These are phyloP conservation scores for Ceratocystis cacaofunesta DNA, from an alignment of 2,329 filamentous ascomycete genomes.

Conservation along the genomic window DNA sequence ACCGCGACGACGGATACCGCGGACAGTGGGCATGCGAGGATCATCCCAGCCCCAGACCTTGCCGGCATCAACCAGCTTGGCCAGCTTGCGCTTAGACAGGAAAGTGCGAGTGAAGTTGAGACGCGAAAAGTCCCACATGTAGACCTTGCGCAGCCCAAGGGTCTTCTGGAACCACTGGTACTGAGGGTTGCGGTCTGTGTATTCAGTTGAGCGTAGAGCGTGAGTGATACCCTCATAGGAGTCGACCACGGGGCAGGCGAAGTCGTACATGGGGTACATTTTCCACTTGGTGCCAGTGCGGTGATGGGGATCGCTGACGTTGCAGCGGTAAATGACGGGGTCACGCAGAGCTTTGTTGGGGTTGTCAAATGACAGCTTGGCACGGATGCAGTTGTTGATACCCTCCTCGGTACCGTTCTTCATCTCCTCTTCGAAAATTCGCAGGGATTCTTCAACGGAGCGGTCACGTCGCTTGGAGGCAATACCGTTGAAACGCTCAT, in stretches of 20 bases:
- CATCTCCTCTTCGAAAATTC: constrained; percentile 85
- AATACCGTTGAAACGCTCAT: constrained; percentile 71
- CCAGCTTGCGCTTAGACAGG: constrained; percentile 73
- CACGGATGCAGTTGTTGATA: constrained; percentile 75
- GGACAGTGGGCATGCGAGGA: constrained; percentile 71
- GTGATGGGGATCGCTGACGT: constrained; percentile 52
- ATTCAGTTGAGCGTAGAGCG: constrained; percentile 70
- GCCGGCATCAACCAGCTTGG: constrained; percentile 63
- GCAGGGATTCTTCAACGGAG: constrained; percentile 66
- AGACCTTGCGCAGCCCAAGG: constrained; percentile 57
- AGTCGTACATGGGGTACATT: constrained; percentile 78
- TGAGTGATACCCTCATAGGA: constrained; percentile 70
- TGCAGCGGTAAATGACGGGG: constrained; percentile 95
- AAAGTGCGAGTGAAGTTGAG: constrained; percentile 76
- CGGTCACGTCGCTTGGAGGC: constrained; percentile 68
- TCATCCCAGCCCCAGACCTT: constrained; percentile 77
- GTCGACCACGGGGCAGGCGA: constrained; percentile 71
- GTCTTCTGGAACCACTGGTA: constrained; percentile 75
- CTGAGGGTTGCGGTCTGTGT: constrained; percentile 72
- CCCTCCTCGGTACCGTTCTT: constrained; percentile 70
- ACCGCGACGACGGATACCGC: constrained; percentile 62
- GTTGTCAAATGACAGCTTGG: constrained; percentile 82
- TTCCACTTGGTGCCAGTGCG: constrained; percentile 69
- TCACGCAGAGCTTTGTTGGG: constrained; percentile 93
- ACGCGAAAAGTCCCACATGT: constrained; percentile 74